phyloP scores from a whole-genome alignment of 345 rosid genomes.

The Rhodamnia argentea region DNA sequence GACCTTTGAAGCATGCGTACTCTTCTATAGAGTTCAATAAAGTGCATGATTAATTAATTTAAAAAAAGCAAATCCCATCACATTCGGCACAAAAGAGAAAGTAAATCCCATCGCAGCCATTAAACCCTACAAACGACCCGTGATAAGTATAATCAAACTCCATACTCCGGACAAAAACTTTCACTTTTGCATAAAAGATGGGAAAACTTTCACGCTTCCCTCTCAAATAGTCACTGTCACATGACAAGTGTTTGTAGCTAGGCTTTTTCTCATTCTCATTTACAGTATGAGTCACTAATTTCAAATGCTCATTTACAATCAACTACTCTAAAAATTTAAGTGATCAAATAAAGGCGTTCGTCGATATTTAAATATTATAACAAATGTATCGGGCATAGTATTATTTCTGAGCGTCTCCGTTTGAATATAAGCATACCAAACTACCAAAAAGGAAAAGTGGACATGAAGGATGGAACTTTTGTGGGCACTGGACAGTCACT shows the following conservation, averaged over 20 bases:
- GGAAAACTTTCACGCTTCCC: neutral
- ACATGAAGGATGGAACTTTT: neutral
- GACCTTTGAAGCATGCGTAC: neutral
- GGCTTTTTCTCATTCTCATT: neutral
- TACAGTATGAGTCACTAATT: too few relatives aligned
- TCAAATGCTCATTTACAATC: neutral
- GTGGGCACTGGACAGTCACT: neutral
- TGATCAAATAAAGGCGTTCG: accelerated
- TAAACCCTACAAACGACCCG: neutral
- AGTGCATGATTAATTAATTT: neutral
- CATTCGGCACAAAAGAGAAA: neutral
- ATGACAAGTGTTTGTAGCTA: neutral
- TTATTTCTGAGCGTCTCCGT: neutral
- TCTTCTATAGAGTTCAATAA: neutral
- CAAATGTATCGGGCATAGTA: neutral
- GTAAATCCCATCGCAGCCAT: neutral
- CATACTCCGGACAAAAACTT: neutral
- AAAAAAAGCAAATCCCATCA: neutral
- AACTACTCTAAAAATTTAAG: neutral
- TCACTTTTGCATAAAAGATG: neutral
- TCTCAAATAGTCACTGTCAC: constrained; percentile 15
- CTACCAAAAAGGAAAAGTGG: neutral
- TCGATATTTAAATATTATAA: neutral
- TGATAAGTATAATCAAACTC: neutral
- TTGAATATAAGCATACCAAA: neutral